Percentiles rank a stretch among this genome's conserved stretches.
phyloP scores from a whole-genome alignment of 208 protist species.

The Acanthamoeba rhysodes region DNA sequence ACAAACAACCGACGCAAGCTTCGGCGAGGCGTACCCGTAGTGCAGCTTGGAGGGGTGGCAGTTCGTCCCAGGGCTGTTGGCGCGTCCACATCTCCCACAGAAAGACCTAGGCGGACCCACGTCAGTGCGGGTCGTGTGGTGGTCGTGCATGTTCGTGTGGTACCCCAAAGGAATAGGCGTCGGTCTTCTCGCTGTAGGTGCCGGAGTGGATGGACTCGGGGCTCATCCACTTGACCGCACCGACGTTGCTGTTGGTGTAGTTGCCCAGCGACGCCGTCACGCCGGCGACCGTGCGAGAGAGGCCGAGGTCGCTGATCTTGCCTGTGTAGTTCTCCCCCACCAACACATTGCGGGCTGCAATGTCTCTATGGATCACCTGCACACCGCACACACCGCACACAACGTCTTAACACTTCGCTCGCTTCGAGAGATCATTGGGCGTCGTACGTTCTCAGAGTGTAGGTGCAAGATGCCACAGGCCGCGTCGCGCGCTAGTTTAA shows the following conservation, averaged over 20 bases:
- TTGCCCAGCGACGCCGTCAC: not conserved
- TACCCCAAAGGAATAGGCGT: conserved; percentile 60
- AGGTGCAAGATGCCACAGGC: conserved; percentile 69
- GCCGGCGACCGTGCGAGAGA: not conserved
- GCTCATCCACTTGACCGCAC: conserved; percentile 61
- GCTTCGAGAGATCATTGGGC: not conserved
- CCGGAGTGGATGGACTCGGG: conserved; percentile 44
- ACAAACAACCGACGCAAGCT: not conserved
- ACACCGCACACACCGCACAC: not conserved
- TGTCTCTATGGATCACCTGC: conserved; percentile 51
- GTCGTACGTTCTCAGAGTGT: conserved; percentile 58
- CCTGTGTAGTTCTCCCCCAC: conserved; percentile 24
- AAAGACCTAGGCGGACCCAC: not conserved
- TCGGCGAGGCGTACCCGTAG: not conserved
- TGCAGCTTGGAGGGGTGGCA: not conserved
- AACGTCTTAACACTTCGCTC: not conserved
- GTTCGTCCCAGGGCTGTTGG: not conserved
- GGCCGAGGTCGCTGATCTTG: conserved; percentile 19
- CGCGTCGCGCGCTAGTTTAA: conserved; percentile 37
- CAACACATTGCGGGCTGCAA: conserved; percentile 22
- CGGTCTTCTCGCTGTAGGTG: conserved; percentile 67
- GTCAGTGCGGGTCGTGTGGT: too few relatives aligned
- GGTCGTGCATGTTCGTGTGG: not conserved
- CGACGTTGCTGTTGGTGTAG: conserved; percentile 50
- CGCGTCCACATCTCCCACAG: conserved; percentile 34